Base-by-base conservation (phyloP, 192 early-diverging fungal genomes). In the Backusella morwellensis region DNA sequence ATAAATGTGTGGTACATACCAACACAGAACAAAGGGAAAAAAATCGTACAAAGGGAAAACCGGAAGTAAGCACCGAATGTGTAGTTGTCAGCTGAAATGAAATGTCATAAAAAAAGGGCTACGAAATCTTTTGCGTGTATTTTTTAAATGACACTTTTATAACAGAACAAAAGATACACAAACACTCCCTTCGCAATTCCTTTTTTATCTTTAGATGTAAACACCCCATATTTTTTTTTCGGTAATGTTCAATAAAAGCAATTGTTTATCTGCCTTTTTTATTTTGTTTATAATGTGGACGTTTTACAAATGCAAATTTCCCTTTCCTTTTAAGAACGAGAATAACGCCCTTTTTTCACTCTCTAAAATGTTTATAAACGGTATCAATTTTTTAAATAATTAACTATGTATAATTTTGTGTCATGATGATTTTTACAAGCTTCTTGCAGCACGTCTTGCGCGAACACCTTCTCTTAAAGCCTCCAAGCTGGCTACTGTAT, bases 401-500 rank as follows among this genome's bases (percentile, higher is more conserved):
- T 23, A 59, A 15, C 42, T 50, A 19, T 50, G 17, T 50, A 50
- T 50, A 50, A 50, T 50, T 50, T 50, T 38, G 38, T 44, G 42
- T 44, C 47, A 59, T 59, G 23, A 59, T 59, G 21, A 8, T 23
- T 59, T 63, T 63, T 63, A 63, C 26, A 63, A 29, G 12, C 14
- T 63, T 63, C 34, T 68, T 34, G 35, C 35, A 68, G 77, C 70
- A 50, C 93, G 88, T 68, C 94, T 86, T 71, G 84, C 85, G 70
- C 87, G 89, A 35, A 96, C 93, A 83, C 90, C 94, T 80, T 92
- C 89, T 41, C 90, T 84, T 74, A 96, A 82, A 36, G 81, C 84
- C 15, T 97, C 90, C 12, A 98, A 86, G 26, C 93, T 87, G 19
- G 89, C 80, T 7, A 94, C 90, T 0, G 97, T 99, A 76, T 92